A percentile compares a stretch with the other conserved stretches of the same genome.
These are phyloP conservation scores for Triticum monococcum DNA, from an alignment of 176 grass and related monocot genomes.

Conservation along the genomic window DNA sequence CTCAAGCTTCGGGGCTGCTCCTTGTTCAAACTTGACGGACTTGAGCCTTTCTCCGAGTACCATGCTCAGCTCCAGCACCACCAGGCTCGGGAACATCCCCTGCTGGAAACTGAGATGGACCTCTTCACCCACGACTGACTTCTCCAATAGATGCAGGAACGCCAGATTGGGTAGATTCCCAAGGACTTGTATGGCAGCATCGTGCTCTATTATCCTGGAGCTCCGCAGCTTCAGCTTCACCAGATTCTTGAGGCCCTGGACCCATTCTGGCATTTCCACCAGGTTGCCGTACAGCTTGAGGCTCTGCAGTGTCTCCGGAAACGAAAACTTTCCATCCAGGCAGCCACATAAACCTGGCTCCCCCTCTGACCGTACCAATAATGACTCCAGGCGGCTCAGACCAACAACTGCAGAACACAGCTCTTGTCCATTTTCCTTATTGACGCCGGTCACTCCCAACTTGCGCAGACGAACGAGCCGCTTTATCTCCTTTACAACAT, in stretches of 20 bases:
- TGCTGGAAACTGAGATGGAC: too few species aligned
- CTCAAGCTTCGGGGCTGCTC: background rate
- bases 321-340: background rate
- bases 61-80: background rate
- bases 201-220: background rate
- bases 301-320: background rate
- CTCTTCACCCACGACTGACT: too few species aligned
- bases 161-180: too few species aligned
- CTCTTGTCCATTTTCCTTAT: background rate
- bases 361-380: background rate
- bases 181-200: background rate
- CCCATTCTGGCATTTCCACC: too few species aligned
- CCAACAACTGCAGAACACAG: background rate
- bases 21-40: too few species aligned
- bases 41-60: too few species aligned
- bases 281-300: too few species aligned
- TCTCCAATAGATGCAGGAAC: too few species aligned
- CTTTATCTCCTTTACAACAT: background rate
- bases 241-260: too few species aligned
- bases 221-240: background rate
- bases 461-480: background rate
- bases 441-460: background rate
- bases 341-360: background rate
- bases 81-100: background rate
- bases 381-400: background rate